Base-by-base conservation (phyloP, 2,329 filamentous ascomycete genomes). In the Cercospora sp. region DNA sequence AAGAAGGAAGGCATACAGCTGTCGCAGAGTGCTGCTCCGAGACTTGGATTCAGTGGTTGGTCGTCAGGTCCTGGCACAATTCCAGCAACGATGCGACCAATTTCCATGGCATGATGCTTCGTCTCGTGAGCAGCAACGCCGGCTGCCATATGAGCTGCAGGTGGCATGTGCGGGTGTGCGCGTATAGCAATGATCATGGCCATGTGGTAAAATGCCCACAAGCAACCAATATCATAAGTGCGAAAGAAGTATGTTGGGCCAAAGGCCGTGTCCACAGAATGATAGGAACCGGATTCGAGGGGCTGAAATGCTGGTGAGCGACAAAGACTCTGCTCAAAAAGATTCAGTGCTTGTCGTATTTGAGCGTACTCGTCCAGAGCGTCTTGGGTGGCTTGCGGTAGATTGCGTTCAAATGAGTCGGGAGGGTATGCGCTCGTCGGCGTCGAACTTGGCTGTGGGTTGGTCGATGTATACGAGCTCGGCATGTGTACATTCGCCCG, bases 201-300 rank as follows among this genome's bases (percentile, higher is more conserved):
- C 84, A 94, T 92, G 79, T 96, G 91, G 78, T 92, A 94, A 71
- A 94, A 90, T 76, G 91, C 89, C 92, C 93, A 97, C 23, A 97
- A 85, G 36, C 92, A 90, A 2, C 91, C 92, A 70, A 98, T 91
- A n/a, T 90, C 90, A 77, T 93, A 94, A 1, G 91, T 94, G 31
- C 92, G 87, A 77, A 96, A 97, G 71, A 93, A 89, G 6, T 93
- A 81, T 0, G 92, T 90, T 2, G 88, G 86, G 0, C 95, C 94
- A 75, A 97, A 99, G 0, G 94, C 93, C 1, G 93, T 90, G 16
- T 82, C 75, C 69, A 86, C 79, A 59, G 88, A 84, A 63, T 88
- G 80, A 66, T 85, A 83, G 64, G 89, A 87, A 69, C 95, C 92
- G 2, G 89, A 81, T 2, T 87, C 86, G 20, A 98, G 80, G 1